phyloP scores from a whole-genome alignment of 176 grass and related monocot genomes.

The Eremochloa ophiuroides region DNA sequence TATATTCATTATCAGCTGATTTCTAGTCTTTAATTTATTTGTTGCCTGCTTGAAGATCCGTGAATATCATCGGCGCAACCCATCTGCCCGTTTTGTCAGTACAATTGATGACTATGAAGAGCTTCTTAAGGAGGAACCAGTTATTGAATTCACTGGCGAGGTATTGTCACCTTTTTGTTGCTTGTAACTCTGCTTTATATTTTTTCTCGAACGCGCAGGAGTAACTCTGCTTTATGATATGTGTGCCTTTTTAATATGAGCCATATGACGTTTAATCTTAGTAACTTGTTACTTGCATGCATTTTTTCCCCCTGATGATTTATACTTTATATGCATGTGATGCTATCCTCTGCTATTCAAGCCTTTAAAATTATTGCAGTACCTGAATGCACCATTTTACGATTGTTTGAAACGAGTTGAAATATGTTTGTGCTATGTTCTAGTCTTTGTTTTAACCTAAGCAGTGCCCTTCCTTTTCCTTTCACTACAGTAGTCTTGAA shows the following conservation, averaged over 20 bases:
- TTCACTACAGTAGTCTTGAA: slow-evolving; percentile 24
- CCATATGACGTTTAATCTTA: background rate
- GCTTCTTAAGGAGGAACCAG: slow-evolving; percentile 81
- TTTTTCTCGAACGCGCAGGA: no score
- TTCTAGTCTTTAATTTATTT: slow-evolving; percentile 1
- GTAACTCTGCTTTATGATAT: background rate
- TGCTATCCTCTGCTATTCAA: background rate
- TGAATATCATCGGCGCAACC: slow-evolving; percentile 84
- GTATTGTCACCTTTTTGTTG: slow-evolving; percentile 30
- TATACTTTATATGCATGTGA: background rate
- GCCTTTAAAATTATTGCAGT: background rate
- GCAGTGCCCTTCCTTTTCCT: background rate
- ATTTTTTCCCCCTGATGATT: background rate
- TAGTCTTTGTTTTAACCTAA: background rate
- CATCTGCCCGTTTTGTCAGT: slow-evolving; percentile 68
- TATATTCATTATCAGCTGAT: background rate
- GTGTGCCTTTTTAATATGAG: background rate
- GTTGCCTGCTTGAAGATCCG: slow-evolving; percentile 61
- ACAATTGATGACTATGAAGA: slow-evolving; percentile 71
- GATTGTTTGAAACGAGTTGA: background rate
- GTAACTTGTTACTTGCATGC: background rate
- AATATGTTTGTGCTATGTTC: background rate
- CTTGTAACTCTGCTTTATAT: background rate
- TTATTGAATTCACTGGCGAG: slow-evolving; percentile 93
- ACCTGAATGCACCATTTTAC: background rate